These are phyloP conservation scores for Alectoria sarmentosa DNA, from an alignment of 495 filamentous ascomycete species.

Conservation along the genomic window DNA sequence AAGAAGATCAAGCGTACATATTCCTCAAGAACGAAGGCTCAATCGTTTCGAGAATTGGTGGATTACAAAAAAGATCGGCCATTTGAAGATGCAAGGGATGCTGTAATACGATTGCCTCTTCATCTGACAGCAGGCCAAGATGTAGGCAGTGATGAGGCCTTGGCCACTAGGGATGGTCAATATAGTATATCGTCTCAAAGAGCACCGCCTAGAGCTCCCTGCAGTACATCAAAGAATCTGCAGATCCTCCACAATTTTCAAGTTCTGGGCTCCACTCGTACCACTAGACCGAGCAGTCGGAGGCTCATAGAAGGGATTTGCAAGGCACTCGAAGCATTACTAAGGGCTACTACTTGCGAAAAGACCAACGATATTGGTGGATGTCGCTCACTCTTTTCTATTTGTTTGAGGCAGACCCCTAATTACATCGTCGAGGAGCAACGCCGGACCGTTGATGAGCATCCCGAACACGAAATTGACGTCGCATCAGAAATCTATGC, in stretches of 20 bases:
- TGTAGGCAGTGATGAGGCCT: not conserved
- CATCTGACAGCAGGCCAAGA: not conserved
- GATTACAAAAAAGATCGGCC: not conserved
- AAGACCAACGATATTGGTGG: conserved; percentile 19
- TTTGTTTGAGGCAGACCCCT: conserved; percentile 56
- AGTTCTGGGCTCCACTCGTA: not conserved
- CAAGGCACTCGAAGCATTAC: conserved; percentile 40
- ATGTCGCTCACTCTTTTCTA: conserved; percentile 56
- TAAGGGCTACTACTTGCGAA: conserved; percentile 36
- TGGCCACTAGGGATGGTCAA: not conserved
- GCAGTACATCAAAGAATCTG: not conserved
- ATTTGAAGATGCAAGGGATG: not conserved
- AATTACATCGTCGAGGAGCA: conserved; percentile 57
- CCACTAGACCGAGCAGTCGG: conserved; percentile 17
- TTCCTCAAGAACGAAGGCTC: conserved; percentile 21
- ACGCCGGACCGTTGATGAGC: conserved; percentile 41
- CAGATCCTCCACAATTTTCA: not conserved
- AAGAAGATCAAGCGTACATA: conserved; percentile 33
- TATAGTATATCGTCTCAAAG: not conserved
- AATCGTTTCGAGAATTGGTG: not conserved
- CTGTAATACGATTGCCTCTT: conserved; percentile 11
- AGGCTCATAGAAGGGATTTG: conserved; percentile 37
- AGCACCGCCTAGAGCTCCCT: not conserved
- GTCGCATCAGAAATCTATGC: conserved; percentile 47
- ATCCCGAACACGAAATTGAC: conserved; percentile 41